Evolutionary conservation across 768 basidiomycete genomes (phyloP), one percentile per base, ranked within the genome.

Genomic region (Udeniomyces megalosporus): DNA sequence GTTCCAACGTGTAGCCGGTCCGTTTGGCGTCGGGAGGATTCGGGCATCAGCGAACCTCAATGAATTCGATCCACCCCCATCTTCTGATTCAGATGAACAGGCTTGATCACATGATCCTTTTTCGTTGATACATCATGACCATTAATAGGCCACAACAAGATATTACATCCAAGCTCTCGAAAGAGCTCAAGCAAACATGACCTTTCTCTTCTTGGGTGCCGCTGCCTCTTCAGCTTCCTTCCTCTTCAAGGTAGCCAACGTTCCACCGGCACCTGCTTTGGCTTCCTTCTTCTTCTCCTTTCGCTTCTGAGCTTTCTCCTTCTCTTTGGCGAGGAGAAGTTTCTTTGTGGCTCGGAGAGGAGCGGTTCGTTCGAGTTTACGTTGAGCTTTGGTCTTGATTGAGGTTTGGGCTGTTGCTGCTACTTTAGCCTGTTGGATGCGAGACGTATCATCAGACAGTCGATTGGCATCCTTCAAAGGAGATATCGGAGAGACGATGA

Each of bases 291-390:
- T 51, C 56, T 51, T 58, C 49, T 57, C 49, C 28, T 58, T 63
- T 15, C 62, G 61, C 34, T 62, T 50, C 28, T 28, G 34, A 32
- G 56, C 46, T 17, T 47, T 55, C 14, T 38, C 56, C 55, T 63
- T 58, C 48, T 63, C 62, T 42, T 63, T 50, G 6, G 58, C 62
- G 28, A 57, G 48, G 12, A 63, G 44, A 20, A 58, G 28, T 45
- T 63, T 63, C 42, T 63, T 63, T 24, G 62, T 58, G 20, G 55
- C 62, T 11, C 62, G 62, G 15, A 63, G 56, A 17, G 62, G 62
- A 11, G 62, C 62, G 4, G 62, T 45, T 17, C 62, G 62, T 20
- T 63, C 62, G n/a, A 63, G 56, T 22, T 63, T 63, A 5, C 62
- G 62, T 35, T 63, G 62, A 10, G 48, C 55, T 38, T 63, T 63